These are phyloP conservation scores for Strigomonas culicis DNA, from an alignment of 208 protist genomes.

Conservation along the genomic window DNA sequence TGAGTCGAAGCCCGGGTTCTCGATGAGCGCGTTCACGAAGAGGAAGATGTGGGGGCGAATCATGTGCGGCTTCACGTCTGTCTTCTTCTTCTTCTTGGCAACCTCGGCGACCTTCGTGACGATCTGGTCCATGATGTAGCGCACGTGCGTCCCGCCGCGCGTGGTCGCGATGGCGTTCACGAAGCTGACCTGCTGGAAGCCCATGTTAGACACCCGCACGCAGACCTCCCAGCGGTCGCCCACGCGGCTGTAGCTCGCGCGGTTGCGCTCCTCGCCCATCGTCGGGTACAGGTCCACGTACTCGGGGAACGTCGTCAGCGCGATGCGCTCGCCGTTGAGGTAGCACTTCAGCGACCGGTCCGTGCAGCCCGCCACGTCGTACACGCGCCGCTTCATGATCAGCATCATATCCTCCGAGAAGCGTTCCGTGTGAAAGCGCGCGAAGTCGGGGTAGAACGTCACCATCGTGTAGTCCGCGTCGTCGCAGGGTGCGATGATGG, in stretches of 20 bases:
- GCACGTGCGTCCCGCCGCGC: constrained; percentile 99
- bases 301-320: constrained; percentile 95
- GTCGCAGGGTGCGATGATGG: constrained; percentile 82
- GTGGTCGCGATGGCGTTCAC: constrained; percentile 99
- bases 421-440: constrained; percentile 93
- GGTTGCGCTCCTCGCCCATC: constrained; percentile 80
- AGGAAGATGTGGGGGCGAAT: constrained; percentile 98
- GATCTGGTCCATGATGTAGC: constrained; percentile 97
- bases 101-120: constrained; percentile 85
- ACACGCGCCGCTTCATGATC: constrained; percentile 97
- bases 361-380: constrained; percentile 98
- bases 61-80: constrained; percentile 95
- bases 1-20: constrained; percentile 99
- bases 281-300: constrained; percentile 97
- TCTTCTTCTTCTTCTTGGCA: constrained; percentile 97
- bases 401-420: constrained; percentile 97
- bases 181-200: constrained; percentile 99
- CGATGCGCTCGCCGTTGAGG: constrained; percentile 95
- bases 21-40: constrained; percentile 99
- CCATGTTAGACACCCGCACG: constrained; percentile 91
- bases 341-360: constrained; percentile 93
- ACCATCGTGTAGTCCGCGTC: constrained; percentile 97
- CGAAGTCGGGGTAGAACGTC: constrained; percentile 99
- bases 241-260: constrained; percentile 71
- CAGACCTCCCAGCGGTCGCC: constrained; percentile 98